Base-by-base conservation (phyloP, 2,329 filamentous ascomycete genomes). In the Fusarium luffae region DNA sequence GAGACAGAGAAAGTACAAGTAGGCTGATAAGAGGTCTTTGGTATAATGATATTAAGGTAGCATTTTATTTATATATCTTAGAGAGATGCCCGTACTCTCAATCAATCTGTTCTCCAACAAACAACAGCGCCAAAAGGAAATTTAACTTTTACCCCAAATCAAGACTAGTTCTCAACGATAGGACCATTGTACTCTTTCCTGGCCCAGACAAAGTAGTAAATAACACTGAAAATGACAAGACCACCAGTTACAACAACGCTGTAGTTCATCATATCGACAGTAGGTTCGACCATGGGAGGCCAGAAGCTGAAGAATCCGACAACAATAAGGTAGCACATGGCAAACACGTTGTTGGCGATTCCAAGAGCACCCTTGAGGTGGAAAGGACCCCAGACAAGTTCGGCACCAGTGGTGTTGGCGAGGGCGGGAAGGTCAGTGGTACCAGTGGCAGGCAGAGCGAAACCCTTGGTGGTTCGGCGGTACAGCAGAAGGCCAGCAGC, bases 221-320 rank as follows among this genome's bases (percentile, higher is more conserved):
- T 59, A 5, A 85, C 72, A 48, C 82, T 84, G 48, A 86, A 83
- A 2, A 84, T 70, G 6, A 82, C 66, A 1, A 82, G 78, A 0
- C 73, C 76, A 0, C 78, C 81, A 18, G 82, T 84, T 1, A 86
- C 79, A 4, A 86, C 68, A 11, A 84, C 75, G 23, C 79, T 82
- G 68, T 81, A 86, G 72, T 87, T 87, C 80, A 85, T 83, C 14
- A 77, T 81, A 1, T 76, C 72, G 0, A 79, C 72, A 1, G 72
- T 78, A 5, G 64, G 70, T 3, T 76, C 54, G 3, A 73, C n/a
- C 63, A 74, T 65, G 0, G 80, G 79, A 1, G 79, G 85, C 83
- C 83, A 87, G 48, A 88, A 85, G 23, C 81, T 83, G 81, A 85
- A 89, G 76, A 89, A 88, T 13, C 86, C 82, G 4, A 88, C 79